Conservation (phyloP, 345 rosid species). For the Salix udensis region DNA sequence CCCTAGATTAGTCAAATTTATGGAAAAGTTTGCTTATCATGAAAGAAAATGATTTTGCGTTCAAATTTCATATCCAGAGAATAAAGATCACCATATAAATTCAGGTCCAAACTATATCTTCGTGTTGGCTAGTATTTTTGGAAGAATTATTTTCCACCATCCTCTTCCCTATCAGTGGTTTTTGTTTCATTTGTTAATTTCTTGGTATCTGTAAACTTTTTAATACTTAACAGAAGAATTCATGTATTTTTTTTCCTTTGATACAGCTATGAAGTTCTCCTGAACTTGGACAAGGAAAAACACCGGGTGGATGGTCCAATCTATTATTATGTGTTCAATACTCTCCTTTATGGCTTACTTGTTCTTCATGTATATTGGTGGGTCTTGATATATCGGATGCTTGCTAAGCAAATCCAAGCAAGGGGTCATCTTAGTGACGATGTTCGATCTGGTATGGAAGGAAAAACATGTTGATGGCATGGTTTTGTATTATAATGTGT, state of each 20-base stretch:
- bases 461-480: not conserved
- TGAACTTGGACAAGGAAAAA: slow-evolving; percentile 20
- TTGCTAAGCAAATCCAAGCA: slow-evolving; percentile 34
- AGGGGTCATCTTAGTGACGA: slow-evolving; percentile 34
- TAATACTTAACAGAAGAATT: not conserved
- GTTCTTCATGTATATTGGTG: slow-evolving; percentile 36
- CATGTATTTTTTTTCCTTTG: not conserved
- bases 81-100: not conserved
- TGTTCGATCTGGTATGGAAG: slow-evolving; percentile 31
- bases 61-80: not conserved
- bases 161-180: not conserved
- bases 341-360: slow-evolving; percentile 30
- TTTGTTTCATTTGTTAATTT: not conserved
- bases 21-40: not conserved
- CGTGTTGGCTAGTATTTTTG: not conserved
- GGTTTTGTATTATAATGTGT: not conserved
- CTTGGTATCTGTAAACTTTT: not conserved
- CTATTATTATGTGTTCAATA: slow-evolving; percentile 26
- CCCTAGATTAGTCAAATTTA: not conserved
- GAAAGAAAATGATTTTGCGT: not conserved
- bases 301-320: slow-evolving; percentile 30
- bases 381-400: slow-evolving; percentile 38
- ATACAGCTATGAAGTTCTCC: slow-evolving; percentile 28
- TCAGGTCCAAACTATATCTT: not conserved
- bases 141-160: not conserved